These are phyloP conservation scores for Calcarisporium arbuscula DNA, from an alignment of 2,329 filamentous ascomycete genomes.

Conservation along the genomic window DNA sequence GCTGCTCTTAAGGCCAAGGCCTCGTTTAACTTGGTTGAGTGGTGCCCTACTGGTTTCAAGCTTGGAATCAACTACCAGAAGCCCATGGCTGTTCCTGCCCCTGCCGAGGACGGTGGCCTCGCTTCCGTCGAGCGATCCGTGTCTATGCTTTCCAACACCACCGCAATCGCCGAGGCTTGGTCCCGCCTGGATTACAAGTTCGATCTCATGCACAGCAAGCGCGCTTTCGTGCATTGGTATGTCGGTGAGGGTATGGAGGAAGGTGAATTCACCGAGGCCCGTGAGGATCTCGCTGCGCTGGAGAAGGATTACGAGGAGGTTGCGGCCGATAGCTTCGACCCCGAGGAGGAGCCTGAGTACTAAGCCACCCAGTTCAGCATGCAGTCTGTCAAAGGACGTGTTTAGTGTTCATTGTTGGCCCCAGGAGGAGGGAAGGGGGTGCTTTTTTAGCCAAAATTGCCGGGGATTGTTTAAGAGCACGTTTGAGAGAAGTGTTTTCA, in stretches of 20 bases:
- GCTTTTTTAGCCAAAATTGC: no score
- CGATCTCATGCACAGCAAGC: slow-evolving; percentile 74
- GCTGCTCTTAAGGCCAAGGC: slow-evolving; percentile 63
- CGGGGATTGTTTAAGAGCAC: no score
- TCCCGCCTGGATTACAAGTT: slow-evolving; percentile 69
- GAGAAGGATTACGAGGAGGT: slow-evolving; percentile 88
- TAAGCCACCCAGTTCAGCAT: no score
- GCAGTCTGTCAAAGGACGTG: no score
- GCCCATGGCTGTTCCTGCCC: slow-evolving; percentile 51
- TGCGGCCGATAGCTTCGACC: slow-evolving; percentile 62
- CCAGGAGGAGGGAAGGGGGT: no score
- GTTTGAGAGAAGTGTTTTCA: no score
- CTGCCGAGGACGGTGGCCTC: slow-evolving; percentile 50
- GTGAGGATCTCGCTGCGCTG: slow-evolving; percentile 77
- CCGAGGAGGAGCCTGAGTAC: slow-evolving; percentile 69
- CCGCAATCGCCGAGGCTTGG: slow-evolving; percentile 68
- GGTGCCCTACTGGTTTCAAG: slow-evolving; percentile 73
- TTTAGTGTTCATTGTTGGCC: no score
- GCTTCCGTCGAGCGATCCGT: slow-evolving; percentile 57
- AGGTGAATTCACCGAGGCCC: slow-evolving; percentile 81
- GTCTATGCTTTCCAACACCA: slow-evolving; percentile 70
- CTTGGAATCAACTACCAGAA: slow-evolving; percentile 71
- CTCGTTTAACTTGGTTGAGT: slow-evolving; percentile 68
- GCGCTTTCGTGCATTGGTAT: slow-evolving; percentile 72
- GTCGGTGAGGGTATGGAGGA: slow-evolving; percentile 91